Percentiles rank a stretch among this genome's conserved stretches.
Conservation (phyloP, 2,329 filamentous ascomycete genomes). For the Westerdykella sp. region DNA sequence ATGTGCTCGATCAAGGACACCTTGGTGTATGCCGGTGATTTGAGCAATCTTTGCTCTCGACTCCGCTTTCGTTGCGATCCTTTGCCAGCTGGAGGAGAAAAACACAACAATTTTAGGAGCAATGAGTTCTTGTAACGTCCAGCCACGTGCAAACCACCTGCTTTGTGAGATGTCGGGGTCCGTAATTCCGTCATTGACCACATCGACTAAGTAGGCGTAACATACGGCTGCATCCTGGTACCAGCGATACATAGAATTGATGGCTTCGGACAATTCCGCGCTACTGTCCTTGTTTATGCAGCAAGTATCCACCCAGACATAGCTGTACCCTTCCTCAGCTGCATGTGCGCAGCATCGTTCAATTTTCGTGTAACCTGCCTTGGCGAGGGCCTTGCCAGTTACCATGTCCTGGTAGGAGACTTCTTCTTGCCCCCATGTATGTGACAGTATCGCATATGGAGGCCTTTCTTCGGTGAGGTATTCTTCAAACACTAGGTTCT, state of each 20-base stretch:
- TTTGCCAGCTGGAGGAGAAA: conserved; percentile 4
- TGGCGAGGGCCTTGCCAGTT: conserved; percentile 11
- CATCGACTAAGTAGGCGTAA: conserved; percentile 1
- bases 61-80: conserved; percentile 7
- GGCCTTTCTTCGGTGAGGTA: no score
- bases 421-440: conserved; percentile 6
- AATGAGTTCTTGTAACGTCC: conserved; percentile 2
- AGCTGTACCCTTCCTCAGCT: conserved; percentile 14
- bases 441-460: conserved; percentile 8
- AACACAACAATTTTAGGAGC: conserved; percentile 7
- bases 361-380: conserved; percentile 14
- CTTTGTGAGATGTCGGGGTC: background rate
- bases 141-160: conserved; percentile 2
- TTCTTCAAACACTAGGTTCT: no score
- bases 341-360: conserved; percentile 15
- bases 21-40: no score
- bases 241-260: conserved; percentile 1
- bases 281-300: conserved; percentile 14
- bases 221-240: background rate
- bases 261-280: background rate
- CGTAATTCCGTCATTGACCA: no score
- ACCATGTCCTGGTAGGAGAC: conserved; percentile 5
- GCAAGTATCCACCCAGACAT: conserved; percentile 20
- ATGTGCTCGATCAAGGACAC: conserved; percentile 5
- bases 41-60: conserved; percentile 3